Evolutionary conservation across 1,284 basidiomycete species (phyloP), one percentile per base, ranked within the genome.

Genomic region (Boletus subluridellus): DNA sequence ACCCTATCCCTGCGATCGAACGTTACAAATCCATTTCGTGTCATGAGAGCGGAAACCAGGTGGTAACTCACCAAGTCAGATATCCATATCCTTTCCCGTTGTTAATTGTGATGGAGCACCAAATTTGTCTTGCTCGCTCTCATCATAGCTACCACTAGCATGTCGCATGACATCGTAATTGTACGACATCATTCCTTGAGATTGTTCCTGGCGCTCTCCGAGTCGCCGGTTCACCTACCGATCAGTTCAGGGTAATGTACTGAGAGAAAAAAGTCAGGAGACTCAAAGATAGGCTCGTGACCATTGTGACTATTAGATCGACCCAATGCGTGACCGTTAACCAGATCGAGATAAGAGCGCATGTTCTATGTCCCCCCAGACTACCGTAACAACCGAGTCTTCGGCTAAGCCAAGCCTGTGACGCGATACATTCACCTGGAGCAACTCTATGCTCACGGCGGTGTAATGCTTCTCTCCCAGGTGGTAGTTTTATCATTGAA

Each of bases 21-120:
- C 8, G 52, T 57, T 49, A 57, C 54, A 39, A 56, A 60, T 44
- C 30, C 46, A 32, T 46, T 51, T 14, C 44, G 49, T 51, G 49
- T 49, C 63, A 60, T 58, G 58, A 62, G 59, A 67, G 50, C 52
- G 50, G 49, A 11, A 28, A 55, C 52, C 37, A 5, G 32, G 38
- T 15, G 46, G 50, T 55, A 62, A 56, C 66, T 63, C 59, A 65
- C 66, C 57, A 54, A 49, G 57, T 38, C 52, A 46, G 24, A 48
- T 59, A 63, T 37, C 61, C 52, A 58, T 65, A 65, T 69, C 67
- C 69, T 59, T 71, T 71, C 65, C 68, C 24, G 69, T 66, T 65
- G 61, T 66, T 68, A 72, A 72, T 69, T 71, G 65, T 68, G 65
- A 72, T 68, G 63, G 45, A 57, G 46, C 56, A 46, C 69, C 52